Conservation (phyloP, 2,329 filamentous ascomycete genomes). For the Canariomyces notabilis region DNA sequence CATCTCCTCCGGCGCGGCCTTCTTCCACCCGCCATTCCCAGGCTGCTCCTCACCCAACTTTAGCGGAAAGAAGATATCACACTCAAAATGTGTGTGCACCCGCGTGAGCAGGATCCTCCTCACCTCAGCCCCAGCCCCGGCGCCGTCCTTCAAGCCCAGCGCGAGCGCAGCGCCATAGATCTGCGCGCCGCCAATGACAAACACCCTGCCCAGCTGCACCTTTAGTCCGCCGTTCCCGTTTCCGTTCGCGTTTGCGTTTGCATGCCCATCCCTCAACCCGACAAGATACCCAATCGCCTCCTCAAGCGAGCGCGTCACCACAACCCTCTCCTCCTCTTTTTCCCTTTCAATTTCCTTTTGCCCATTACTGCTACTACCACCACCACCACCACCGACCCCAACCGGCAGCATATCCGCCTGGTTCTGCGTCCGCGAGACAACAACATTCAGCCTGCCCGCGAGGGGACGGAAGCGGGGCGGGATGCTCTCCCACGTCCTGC, state of each 20-base stretch:
- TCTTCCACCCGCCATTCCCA: slow-evolving; percentile 47
- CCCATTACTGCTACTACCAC: no score
- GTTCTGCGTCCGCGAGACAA: slow-evolving; percentile 57
- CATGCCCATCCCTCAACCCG: slow-evolving; percentile 17
- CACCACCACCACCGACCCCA: neutral
- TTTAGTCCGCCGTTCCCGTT: neutral
- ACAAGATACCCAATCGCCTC: slow-evolving; percentile 48
- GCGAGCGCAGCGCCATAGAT: slow-evolving; percentile 71
- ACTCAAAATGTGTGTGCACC: slow-evolving; percentile 65
- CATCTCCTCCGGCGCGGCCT: slow-evolving; percentile 47
- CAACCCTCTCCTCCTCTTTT: slow-evolving; percentile 45
- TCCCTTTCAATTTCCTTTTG: slow-evolving; percentile 17
- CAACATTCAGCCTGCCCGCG: slow-evolving; percentile 72
- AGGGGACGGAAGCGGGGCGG: slow-evolving; percentile 74
- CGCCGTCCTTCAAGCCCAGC: no score
- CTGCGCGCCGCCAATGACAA: slow-evolving; percentile 85
- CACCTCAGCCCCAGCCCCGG: slow-evolving; percentile 46
- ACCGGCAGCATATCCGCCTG: slow-evolving; percentile 3
- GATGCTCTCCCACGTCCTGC: slow-evolving; percentile 94
- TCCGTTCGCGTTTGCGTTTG: slow-evolving; percentile 11
- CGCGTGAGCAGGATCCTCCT: slow-evolving; percentile 65
- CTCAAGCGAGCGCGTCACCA: slow-evolving; percentile 58
- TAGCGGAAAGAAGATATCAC: slow-evolving; percentile 71
- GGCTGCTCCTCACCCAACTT: slow-evolving; percentile 39
- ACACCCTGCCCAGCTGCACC: slow-evolving; percentile 53